phyloP scores from a whole-genome alignment of 2,329 filamentous ascomycete genomes.

The Rugonectria rugulosa region DNA sequence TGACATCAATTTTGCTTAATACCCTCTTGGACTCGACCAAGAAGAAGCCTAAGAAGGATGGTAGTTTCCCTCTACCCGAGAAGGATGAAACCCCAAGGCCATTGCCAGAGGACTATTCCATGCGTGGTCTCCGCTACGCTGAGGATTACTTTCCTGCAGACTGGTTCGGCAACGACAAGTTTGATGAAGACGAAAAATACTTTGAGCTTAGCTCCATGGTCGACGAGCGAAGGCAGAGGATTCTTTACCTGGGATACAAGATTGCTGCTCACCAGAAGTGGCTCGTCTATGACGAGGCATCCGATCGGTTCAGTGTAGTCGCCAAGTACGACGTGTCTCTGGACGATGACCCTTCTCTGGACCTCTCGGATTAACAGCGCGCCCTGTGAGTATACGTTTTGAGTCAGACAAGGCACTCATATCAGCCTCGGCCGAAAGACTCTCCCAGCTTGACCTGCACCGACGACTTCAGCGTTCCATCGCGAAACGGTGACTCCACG shows the following conservation, averaged over 20 bases:
- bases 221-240: conserved; percentile 63
- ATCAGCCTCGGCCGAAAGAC: too few species aligned
- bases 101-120: conserved; percentile 72
- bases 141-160: conserved; percentile 63
- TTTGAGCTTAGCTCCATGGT: conserved; percentile 68
- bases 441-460: too few species aligned
- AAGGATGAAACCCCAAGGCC: conserved; percentile 57
- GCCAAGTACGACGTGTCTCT: conserved; percentile 48
- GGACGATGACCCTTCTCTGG: conserved; percentile 20
- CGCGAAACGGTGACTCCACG: too few species aligned
- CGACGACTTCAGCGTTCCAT: too few species aligned
- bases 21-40: conserved; percentile 37
- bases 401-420: background rate
- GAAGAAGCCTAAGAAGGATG: conserved; percentile 48
- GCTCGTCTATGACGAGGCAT: conserved; percentile 52
- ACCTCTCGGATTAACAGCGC: background rate
- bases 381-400: background rate
- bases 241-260: conserved; percentile 63
- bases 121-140: conserved; percentile 69
- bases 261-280: conserved; percentile 54
- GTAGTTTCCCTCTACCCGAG: conserved; percentile 56
- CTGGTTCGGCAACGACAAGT: conserved; percentile 65
- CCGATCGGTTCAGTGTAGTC: conserved; percentile 49
- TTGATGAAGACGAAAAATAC: conserved; percentile 73
- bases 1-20: conserved; percentile 50